phyloP scores from a whole-genome alignment of 139 green algal genomes.

The Coelastrella sp. region DNA sequence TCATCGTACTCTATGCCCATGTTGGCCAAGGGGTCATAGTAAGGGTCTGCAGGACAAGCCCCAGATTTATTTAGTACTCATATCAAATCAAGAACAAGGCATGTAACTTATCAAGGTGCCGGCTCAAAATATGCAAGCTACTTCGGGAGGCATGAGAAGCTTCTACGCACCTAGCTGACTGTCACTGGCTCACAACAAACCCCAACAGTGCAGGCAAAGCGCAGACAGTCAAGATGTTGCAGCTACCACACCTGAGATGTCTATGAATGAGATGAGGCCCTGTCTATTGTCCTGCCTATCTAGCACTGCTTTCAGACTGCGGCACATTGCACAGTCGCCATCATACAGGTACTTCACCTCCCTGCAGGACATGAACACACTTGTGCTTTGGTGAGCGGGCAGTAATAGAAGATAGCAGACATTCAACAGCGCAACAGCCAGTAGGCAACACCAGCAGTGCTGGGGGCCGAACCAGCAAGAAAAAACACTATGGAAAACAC shows the following conservation, averaged over 20 bases:
- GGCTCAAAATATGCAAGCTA: too few relatives aligned
- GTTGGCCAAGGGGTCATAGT: slow-evolving; percentile 45
- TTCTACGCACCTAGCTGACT: too few relatives aligned
- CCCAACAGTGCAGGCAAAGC: background rate
- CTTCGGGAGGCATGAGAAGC: too few relatives aligned
- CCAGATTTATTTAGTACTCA: too few relatives aligned
- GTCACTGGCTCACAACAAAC: too few relatives aligned
- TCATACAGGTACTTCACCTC: slow-evolving; percentile 83
- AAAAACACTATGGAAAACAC: too few relatives aligned
- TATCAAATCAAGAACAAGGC: too few relatives aligned
- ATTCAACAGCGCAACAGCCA: too few relatives aligned
- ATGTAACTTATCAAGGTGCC: too few relatives aligned
- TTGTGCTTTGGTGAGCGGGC: slow-evolving; percentile 4
- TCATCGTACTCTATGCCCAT: slow-evolving; percentile 74
- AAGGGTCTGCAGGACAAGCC: background rate
- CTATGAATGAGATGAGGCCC: slow-evolving; percentile 36
- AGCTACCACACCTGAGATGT: slow-evolving; percentile 38
- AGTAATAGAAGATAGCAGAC: too few relatives aligned
- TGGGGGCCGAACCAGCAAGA: too few relatives aligned
- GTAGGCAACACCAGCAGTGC: too few relatives aligned
- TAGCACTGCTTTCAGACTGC: slow-evolving; percentile 64
- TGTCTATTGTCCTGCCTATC: slow-evolving; percentile 56
- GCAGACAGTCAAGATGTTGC: background rate
- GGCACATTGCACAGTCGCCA: slow-evolving; percentile 79
- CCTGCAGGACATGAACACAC: slow-evolving; percentile 45